Percentiles rank a stretch among this genome's conserved stretches.
These are phyloP conservation scores for Hericium erinaceus DNA, from an alignment of 768 basidiomycete genomes.

Conservation along the genomic window DNA sequence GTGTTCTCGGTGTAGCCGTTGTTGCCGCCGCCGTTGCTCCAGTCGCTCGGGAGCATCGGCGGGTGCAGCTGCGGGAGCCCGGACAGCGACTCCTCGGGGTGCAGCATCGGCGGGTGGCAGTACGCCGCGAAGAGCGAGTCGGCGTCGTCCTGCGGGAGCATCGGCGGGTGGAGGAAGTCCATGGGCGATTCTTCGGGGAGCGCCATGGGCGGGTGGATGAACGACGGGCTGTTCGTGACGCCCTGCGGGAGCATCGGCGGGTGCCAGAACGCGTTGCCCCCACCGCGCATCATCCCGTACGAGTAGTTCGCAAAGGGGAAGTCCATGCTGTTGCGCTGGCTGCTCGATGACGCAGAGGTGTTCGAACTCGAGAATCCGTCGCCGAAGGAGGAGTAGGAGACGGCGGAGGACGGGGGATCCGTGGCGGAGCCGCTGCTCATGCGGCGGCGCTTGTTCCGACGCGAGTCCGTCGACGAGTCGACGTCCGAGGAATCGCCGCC, in stretches of 20 bases:
- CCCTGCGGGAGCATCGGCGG: slow-evolving; percentile 53
- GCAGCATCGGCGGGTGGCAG: slow-evolving; percentile 48
- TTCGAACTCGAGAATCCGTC: slow-evolving; percentile 31
- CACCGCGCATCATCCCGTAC: slow-evolving; percentile 31
- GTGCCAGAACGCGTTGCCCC: slow-evolving; percentile 56
- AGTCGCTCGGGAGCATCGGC: slow-evolving; percentile 27
- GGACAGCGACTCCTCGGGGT: slow-evolving; percentile 30
- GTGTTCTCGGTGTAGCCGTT: slow-evolving; percentile 21
- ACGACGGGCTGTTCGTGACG: slow-evolving; percentile 36
- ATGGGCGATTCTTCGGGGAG: slow-evolving; percentile 59
- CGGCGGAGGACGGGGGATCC: slow-evolving; percentile 50
- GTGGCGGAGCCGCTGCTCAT: slow-evolving; percentile 53
- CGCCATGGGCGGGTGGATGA: slow-evolving; percentile 61
- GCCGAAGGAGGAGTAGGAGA: slow-evolving; percentile 47
- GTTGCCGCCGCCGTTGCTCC: slow-evolving; percentile 18
- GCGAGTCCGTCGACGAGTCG: slow-evolving; percentile 24
- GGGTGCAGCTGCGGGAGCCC: slow-evolving; percentile 21
- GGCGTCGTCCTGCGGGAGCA: slow-evolving; percentile 50
- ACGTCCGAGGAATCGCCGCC: slow-evolving; percentile 37
- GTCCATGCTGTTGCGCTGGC: slow-evolving; percentile 57
- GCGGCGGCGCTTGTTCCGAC: slow-evolving; percentile 57
- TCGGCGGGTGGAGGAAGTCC: slow-evolving; percentile 62
- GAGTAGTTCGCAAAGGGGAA: slow-evolving; percentile 49
- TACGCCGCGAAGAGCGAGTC: slow-evolving; percentile 48
- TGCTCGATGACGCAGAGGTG: slow-evolving; percentile 47